Evolutionary conservation across 2,329 filamentous ascomycete genomes (phyloP), one percentile per base, ranked within the genome.

Genomic region (Aspergillus luchuensis): DNA sequence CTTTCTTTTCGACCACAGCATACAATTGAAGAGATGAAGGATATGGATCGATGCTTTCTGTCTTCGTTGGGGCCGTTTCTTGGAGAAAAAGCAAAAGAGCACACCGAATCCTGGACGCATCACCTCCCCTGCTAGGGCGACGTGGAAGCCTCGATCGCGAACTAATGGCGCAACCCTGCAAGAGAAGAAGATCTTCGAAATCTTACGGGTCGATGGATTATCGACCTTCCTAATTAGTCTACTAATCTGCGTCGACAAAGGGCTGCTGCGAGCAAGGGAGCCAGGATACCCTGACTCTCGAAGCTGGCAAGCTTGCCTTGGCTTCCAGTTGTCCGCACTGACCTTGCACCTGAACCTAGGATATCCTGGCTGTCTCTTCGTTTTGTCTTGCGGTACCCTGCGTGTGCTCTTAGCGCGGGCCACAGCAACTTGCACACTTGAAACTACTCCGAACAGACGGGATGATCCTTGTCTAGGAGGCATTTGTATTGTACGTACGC

Each of bases 291-390:
- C 25, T 33, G 47, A 33, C 47, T n/a, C 30, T 17, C 25, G 19
- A 49, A 10, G 25, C 47, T 15, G 47, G 33, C 30, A 50, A 50
- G 47, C 47, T 50, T 50, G 47, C 47, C 25, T 50, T 50, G 47
- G 25, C 25, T 50, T n/a, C 21, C 7, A 30, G 11, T 8, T n/a
- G 47, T 30, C 47, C 30, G 47, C 47, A 30, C 15, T 28, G 30
- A 23, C 30, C 25, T 50, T 28, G 15, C 47, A 17, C 25, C 25
- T 28, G 47, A 33, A 50, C 25, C n/a, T 28, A 50, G 47, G 47
- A 28, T 30, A 50, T 17, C 47, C 47, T 15, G 25, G 45, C 45
- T 49, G 25, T 28, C 23, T 50, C 25, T 15, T 33, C 25, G 25
- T 30, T 50, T n/a, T 30, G n/a, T 50, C 25, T 23, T 15, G 17